A percentile compares a stretch with the other conserved stretches of the same genome.
Evolutionary conservation across 2,329 filamentous ascomycete species (phyloP).

Genomic region (Leptographium flavum): DNA sequence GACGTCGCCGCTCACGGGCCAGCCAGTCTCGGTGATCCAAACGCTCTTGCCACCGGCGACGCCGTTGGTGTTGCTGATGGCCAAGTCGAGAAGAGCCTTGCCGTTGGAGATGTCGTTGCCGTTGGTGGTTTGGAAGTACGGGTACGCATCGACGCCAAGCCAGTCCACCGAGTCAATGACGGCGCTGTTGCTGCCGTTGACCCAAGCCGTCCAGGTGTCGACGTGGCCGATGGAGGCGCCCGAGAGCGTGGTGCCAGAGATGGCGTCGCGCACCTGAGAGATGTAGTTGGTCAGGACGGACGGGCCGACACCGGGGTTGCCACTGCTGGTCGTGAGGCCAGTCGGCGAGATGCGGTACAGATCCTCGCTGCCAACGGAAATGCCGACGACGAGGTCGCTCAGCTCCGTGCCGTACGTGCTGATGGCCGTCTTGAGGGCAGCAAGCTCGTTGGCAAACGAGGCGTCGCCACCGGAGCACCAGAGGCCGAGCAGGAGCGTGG

Average conservation of each 20-base stretch:
- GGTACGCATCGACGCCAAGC: slow-evolving; percentile 76
- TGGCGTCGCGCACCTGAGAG: slow-evolving; percentile 45
- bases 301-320: slow-evolving; percentile 45
- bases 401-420: slow-evolving; percentile 52
- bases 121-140: slow-evolving; percentile 62
- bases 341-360: slow-evolving; percentile 66
- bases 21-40: slow-evolving; percentile 83
- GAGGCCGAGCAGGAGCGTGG: slow-evolving; percentile 64
- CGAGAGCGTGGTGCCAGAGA: slow-evolving; percentile 46
- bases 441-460: slow-evolving; percentile 56
- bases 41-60: slow-evolving; percentile 54
- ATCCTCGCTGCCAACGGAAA: slow-evolving; percentile 79
- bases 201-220: slow-evolving; percentile 75
- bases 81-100: slow-evolving; percentile 52
- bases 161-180: slow-evolving; percentile 62
- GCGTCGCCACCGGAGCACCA: slow-evolving; percentile 61
- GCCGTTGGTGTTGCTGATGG: slow-evolving; percentile 43
- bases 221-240: slow-evolving; percentile 60
- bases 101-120: slow-evolving; percentile 51
- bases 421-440: slow-evolving; percentile 57
- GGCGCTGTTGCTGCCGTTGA: slow-evolving; percentile 55
- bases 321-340: slow-evolving; percentile 47
- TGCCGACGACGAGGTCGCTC: slow-evolving; percentile 56
- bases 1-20: slow-evolving; percentile 58
- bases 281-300: slow-evolving; percentile 55